Percentiles rank a stretch among this genome's conserved stretches.
These are phyloP conservation scores for Fusarium luffae DNA, from an alignment of 2,329 filamentous ascomycete genomes.

Conservation along the genomic window DNA sequence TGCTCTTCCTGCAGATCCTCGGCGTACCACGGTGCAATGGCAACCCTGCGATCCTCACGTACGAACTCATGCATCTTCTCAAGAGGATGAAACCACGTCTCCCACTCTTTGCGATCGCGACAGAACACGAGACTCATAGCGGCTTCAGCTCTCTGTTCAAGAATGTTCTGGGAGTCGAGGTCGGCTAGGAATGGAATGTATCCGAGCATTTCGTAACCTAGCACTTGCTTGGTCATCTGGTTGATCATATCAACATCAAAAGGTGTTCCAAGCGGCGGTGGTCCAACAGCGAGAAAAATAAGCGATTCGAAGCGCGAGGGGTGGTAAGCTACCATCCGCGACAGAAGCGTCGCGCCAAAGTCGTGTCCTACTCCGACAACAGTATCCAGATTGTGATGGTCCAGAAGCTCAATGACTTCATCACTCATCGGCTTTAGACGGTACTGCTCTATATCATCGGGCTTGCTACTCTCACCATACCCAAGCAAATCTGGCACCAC, in stretches of 20 bases:
- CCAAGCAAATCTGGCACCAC: constrained; percentile 56
- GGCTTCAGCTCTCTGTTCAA: constrained; percentile 42
- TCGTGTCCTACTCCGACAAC: constrained; percentile 59
- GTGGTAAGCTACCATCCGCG: constrained; percentile 45
- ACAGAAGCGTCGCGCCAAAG: constrained; percentile 49
- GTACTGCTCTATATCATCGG: constrained; percentile 45
- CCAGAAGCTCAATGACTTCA: constrained; percentile 51
- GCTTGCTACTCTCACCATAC: constrained; percentile 52
- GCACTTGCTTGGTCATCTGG: constrained; percentile 44
- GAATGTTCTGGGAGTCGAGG: constrained; percentile 10
- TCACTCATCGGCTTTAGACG: constrained; percentile 47
- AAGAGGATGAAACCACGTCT: constrained; percentile 44
- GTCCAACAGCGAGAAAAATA: constrained; percentile 49
- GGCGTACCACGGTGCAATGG: constrained; percentile 44
- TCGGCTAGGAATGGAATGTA: constrained; percentile 47
- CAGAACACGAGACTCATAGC: constrained; percentile 49
- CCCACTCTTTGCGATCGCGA: constrained; percentile 39
- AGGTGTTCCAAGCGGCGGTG: constrained; percentile 41
- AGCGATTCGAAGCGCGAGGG: constrained; percentile 35
- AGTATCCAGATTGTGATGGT: constrained; percentile 45
- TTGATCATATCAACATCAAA: constrained; percentile 50
- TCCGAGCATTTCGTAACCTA: constrained; percentile 49
- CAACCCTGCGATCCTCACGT: constrained; percentile 29
- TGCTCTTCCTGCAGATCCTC: constrained; percentile 39
- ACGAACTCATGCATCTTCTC: constrained; percentile 47